phyloP scores from a whole-genome alignment of 768 basidiomycete genomes.

The Ephemerocybe angulata region DNA sequence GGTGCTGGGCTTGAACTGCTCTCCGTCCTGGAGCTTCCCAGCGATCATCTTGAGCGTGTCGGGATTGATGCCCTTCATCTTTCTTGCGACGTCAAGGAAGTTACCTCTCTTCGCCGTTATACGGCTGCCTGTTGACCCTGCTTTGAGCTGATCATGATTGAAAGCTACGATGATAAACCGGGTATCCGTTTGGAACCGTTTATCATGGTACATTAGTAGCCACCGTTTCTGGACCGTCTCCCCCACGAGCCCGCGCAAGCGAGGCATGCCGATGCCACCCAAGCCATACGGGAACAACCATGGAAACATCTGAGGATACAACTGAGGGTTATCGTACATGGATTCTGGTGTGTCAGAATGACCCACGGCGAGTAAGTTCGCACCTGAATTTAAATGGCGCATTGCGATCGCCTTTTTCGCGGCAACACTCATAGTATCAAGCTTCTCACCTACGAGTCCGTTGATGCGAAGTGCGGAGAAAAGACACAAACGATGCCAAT shows the following conservation, averaged over 20 bases:
- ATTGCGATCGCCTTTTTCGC: no score
- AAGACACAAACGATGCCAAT: no score
- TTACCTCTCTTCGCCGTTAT: conserved; percentile 21
- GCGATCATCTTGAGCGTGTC: conserved; percentile 16
- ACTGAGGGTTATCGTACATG: conserved; percentile 29
- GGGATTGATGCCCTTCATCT: conserved; percentile 20
- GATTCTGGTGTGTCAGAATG: conserved; percentile 22
- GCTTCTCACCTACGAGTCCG: conserved; percentile 27
- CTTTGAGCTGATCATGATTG: conserved; percentile 36
- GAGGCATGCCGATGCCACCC: conserved; percentile 24
- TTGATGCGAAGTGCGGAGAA: no score
- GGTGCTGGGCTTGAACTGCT: background rate
- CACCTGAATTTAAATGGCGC: no score
- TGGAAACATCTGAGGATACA: conserved; percentile 32
- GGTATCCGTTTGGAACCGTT: conserved; percentile 35
- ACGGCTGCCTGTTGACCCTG: conserved; percentile 22
- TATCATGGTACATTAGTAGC: conserved; percentile 37
- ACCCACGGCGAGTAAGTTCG: conserved; percentile 29
- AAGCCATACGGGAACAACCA: conserved; percentile 40
- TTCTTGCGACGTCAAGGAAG: conserved; percentile 22
- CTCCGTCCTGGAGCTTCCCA: conserved; percentile 11
- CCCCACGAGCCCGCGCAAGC: conserved; percentile 11
- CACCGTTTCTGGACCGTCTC: conserved; percentile 22
- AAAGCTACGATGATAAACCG: conserved; percentile 36
- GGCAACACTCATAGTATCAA: conserved; percentile 18